These are phyloP conservation scores for Trichoderma endophyticum DNA, from an alignment of 2,329 filamentous ascomycete species.

Conservation along the genomic window DNA sequence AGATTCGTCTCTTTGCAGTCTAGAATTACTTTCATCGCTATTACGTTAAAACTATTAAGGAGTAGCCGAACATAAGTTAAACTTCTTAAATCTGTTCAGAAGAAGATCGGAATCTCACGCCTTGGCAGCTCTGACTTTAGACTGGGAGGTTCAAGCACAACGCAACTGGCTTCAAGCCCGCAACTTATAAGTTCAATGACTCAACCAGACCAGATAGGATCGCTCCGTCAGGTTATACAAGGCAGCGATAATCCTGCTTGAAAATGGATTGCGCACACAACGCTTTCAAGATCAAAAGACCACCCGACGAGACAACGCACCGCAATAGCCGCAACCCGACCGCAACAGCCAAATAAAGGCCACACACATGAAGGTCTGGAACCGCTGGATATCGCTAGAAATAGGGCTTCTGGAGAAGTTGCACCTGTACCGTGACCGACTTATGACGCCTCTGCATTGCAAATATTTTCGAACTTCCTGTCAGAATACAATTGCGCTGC, in stretches of 20 bases:
- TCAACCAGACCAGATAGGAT: neutral
- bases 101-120: too few species aligned
- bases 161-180: too few species aligned
- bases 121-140: too few species aligned
- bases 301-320: neutral
- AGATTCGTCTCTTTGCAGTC: too few species aligned
- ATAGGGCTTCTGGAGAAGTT: slow-evolving; percentile 62
- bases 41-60: too few species aligned
- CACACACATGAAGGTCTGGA: slow-evolving; percentile 53
- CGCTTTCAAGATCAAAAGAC: neutral
- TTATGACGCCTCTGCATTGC: slow-evolving; percentile 69
- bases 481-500: slow-evolving; percentile 64
- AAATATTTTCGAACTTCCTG: slow-evolving; percentile 71
- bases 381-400: slow-evolving; percentile 71
- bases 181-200: neutral
- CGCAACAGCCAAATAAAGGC: neutral
- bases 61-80: too few species aligned
- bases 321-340: neutral
- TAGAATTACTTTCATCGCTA: too few species aligned
- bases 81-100: too few species aligned
- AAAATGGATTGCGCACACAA: neutral
- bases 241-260: neutral
- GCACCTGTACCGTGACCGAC: slow-evolving; percentile 65
- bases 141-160: too few species aligned
- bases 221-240: neutral